Percentiles rank a stretch among this genome's conserved stretches.
Conservation (phyloP, 2,329 filamentous ascomycete species). For the Emergomyces pasteurianus region DNA sequence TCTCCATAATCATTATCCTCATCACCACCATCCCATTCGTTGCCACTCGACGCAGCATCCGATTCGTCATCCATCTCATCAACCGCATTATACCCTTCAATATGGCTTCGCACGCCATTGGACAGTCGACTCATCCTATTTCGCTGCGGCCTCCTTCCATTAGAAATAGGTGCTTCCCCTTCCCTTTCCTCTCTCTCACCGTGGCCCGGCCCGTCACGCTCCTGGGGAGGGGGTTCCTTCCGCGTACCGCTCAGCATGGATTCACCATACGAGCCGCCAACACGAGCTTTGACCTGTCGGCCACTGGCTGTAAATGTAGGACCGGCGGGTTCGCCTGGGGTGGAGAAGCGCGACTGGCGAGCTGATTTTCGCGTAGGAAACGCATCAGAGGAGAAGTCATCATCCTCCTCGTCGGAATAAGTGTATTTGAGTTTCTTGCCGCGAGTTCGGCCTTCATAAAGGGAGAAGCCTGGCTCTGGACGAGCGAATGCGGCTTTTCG, state of each 20-base stretch:
- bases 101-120: conserved; percentile 28
- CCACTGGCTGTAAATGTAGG: conserved; percentile 71
- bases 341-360: conserved; percentile 54
- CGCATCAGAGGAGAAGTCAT: conserved; percentile 49
- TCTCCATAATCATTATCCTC: conserved; percentile 61
- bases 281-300: conserved; percentile 55
- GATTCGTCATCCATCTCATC: conserved; percentile 56
- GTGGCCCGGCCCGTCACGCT: conserved; percentile 11
- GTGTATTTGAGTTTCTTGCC: conserved; percentile 96
- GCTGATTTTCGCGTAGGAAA: conserved; percentile 50
- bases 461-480: conserved; percentile 77
- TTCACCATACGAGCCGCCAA: conserved; percentile 45
- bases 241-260: conserved; percentile 41
- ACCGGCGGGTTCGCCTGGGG: conserved; percentile 55
- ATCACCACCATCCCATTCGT: conserved; percentile 63
- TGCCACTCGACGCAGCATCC: conserved; percentile 45
- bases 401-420: conserved; percentile 82
- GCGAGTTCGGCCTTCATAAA: conserved; percentile 91
- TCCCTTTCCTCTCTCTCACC: conserved; percentile 36
- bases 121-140: conserved; percentile 3
- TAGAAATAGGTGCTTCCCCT: conserved; percentile 18
- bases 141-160: conserved; percentile 34
- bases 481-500: conserved; percentile 80
- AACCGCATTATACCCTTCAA: conserved; percentile 46
- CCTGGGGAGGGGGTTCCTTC: conserved; percentile 33